phyloP scores from a whole-genome alignment of 1,139 yeast genomes.

The Geotrichum histeridarum region DNA sequence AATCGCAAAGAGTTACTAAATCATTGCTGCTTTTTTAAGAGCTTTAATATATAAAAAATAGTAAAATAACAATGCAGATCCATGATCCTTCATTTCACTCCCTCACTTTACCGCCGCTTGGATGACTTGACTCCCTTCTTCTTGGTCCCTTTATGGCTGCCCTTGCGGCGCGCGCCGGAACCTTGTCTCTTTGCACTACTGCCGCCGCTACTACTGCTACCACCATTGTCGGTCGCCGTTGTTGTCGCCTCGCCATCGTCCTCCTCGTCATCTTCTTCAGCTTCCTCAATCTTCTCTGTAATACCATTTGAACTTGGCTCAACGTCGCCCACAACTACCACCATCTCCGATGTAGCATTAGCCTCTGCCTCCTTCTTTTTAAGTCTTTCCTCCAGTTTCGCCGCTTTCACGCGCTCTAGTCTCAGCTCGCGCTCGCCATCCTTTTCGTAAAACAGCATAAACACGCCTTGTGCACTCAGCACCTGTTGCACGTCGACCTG shows the following conservation, averaged over 20 bases:
- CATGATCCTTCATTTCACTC: too few relatives aligned
- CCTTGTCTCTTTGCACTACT: too few relatives aligned
- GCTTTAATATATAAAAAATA: too few relatives aligned
- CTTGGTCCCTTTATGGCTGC: not conserved
- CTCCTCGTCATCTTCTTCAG: not conserved
- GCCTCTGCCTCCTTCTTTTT: not conserved
- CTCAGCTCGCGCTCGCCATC: slow-evolving; percentile 5
- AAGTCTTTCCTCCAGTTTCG: not conserved
- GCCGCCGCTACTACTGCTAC: not conserved
- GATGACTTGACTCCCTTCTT: too few relatives aligned
- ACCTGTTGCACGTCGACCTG: slow-evolving; percentile 78
- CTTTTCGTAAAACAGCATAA: slow-evolving; percentile 81
- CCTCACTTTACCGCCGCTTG: too few relatives aligned
- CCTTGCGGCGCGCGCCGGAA: not conserved
- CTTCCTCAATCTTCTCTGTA: not conserved
- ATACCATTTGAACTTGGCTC: not conserved
- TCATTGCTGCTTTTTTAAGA: too few relatives aligned
- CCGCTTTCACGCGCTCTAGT: not conserved
- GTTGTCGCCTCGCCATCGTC: not conserved
- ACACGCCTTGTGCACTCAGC: slow-evolving; percentile 75
- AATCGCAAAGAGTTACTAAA: too few relatives aligned
- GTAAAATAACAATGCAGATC: too few relatives aligned
- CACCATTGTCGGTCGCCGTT: not conserved
- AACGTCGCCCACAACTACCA: not conserved
- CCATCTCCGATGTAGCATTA: not conserved